Conservation (phyloP, 192 early-diverging fungal species). For the Diversispora epigaea region DNA sequence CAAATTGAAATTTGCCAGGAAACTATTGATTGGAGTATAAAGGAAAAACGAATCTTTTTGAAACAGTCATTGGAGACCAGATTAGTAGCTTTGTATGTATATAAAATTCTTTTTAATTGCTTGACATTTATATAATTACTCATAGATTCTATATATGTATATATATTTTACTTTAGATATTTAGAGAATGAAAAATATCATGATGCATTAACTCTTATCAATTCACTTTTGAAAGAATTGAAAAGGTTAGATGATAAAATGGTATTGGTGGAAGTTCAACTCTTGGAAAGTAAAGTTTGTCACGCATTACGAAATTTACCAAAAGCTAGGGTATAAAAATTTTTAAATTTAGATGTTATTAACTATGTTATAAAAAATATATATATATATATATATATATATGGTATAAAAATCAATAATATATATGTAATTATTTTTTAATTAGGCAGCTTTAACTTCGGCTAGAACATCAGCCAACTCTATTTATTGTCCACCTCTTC, state of each 20-base stretch:
- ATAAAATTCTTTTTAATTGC: not conserved
- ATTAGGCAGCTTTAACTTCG: slow-evolving; percentile 87
- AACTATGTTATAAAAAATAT: not conserved
- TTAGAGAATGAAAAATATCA: slow-evolving; percentile 95
- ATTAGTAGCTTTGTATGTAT: slow-evolving; percentile 73
- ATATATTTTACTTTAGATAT: slow-evolving; percentile 44
- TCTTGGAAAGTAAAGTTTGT: slow-evolving; percentile 92
- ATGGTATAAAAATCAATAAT: not conserved
- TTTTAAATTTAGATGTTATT: not conserved
- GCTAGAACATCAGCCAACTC: slow-evolving; percentile 96
- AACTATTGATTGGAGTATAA: slow-evolving; percentile 87
- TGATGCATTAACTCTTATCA: slow-evolving; percentile 83
- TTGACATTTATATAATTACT: not conserved
- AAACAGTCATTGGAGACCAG: slow-evolving; percentile 95
- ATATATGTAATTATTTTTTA: slow-evolving; percentile 14
- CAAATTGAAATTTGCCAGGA: slow-evolving; percentile 95
- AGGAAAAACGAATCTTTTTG: slow-evolving; percentile 93
- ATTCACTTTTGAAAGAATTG: slow-evolving; percentile 87
- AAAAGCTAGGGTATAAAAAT: slow-evolving; percentile 72
- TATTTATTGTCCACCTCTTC: slow-evolving; percentile 95
- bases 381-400: too few species aligned
- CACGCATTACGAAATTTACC: slow-evolving; percentile 91
- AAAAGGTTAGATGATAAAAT: slow-evolving; percentile 99
- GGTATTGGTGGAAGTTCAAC: slow-evolving; percentile 94
- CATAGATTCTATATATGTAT: not conserved